phyloP scores from a whole-genome alignment of 179 eudicot genomes.

The Spergularia azorica region DNA sequence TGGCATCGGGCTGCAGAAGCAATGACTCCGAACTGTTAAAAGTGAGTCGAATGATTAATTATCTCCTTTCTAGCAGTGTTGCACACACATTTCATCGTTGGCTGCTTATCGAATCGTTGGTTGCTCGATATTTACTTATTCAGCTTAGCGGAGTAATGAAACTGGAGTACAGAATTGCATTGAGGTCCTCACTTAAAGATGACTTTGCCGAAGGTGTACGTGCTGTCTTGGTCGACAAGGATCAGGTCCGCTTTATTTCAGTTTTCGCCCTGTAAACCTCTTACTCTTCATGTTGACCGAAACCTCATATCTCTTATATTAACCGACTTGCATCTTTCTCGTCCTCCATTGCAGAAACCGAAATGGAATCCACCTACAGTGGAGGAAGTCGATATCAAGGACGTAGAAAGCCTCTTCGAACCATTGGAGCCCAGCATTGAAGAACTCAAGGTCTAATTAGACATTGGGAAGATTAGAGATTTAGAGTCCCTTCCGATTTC shows the following conservation, averaged over 20 bases:
- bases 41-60: constrained; percentile 37
- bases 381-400: constrained; percentile 57
- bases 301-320: not conserved
- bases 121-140: constrained; percentile 14
- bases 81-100: not conserved
- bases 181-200: constrained; percentile 73
- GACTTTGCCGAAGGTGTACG: constrained; percentile 96
- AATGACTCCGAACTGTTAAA: constrained; percentile 52
- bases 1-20: constrained; percentile 63
- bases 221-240: constrained; percentile 95
- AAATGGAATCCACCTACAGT: constrained; percentile 78
- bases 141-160: constrained; percentile 91
- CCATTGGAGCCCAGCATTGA: constrained; percentile 48
- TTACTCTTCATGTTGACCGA: not conserved
- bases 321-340: not conserved
- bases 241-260: constrained; percentile 60
- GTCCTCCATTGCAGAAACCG: constrained; percentile 57
- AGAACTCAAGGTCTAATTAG: constrained; percentile 59
- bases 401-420: constrained; percentile 71
- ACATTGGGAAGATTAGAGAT: too few relatives aligned
- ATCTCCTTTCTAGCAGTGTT: not conserved
- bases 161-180: constrained; percentile 85
- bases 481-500: too few relatives aligned
- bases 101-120: not conserved
- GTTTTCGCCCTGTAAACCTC: not conserved